phyloP scores from a whole-genome alignment of 1,139 yeast genomes.

The Insectozyma bohioensis region DNA sequence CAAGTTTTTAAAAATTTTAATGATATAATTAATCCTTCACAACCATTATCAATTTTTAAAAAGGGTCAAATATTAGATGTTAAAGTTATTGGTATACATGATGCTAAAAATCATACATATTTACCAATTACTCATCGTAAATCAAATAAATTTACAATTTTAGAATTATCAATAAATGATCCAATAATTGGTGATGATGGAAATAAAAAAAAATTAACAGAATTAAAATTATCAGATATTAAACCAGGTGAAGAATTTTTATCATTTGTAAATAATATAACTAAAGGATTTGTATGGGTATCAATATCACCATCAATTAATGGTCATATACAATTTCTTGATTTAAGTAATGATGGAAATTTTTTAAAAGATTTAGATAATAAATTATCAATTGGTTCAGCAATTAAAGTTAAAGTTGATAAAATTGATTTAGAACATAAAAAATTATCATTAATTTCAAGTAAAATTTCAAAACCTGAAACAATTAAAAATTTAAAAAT shows the following conservation, averaged over 20 bases:
- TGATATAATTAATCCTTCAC: constrained; percentile 56
- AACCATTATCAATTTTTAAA: constrained; percentile 57
- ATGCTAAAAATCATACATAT: constrained; percentile 67
- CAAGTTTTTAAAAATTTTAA: constrained; percentile 58
- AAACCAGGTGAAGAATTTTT: constrained; percentile 43
- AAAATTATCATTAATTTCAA: constrained; percentile 49
- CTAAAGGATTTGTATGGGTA: constrained; percentile 62
- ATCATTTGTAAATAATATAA: constrained; percentile 55
- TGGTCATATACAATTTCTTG: constrained; percentile 69
- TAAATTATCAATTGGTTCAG: constrained; percentile 68
- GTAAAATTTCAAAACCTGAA: constrained; percentile 42
- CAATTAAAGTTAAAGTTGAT: constrained; percentile 59
- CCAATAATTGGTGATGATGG: too few relatives aligned
- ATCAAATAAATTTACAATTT: constrained; percentile 52
- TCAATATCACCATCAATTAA: constrained; percentile 66
- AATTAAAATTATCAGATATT: constrained; percentile 38
- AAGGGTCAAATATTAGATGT: constrained; percentile 61
- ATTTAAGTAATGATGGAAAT: constrained; percentile 57
- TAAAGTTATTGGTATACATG: constrained; percentile 76
- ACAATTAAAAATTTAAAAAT: constrained; percentile 53
- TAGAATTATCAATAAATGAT: constrained; percentile 64
- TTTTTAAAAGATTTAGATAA: constrained; percentile 49
- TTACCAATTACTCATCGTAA: constrained; percentile 64
- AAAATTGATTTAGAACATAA: constrained; percentile 55
- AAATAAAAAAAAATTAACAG: constrained; percentile 21